These are phyloP conservation scores for Solanum sejunctum DNA, from an alignment of 257 asterid genomes.

Conservation along the genomic window DNA sequence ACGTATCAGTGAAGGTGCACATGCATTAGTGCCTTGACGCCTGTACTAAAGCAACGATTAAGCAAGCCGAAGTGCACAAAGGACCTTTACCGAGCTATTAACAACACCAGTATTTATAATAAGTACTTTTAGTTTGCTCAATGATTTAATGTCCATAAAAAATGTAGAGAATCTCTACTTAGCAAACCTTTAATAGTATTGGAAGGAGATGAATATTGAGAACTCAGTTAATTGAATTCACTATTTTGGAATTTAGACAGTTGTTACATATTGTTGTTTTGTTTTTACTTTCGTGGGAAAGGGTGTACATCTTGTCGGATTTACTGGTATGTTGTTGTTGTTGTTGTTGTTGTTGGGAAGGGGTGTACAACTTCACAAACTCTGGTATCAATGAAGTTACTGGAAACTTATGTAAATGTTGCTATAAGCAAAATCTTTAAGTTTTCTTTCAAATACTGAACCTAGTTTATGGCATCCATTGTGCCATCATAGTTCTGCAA, in stretches of 20 bases:
- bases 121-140: not conserved
- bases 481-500: not conserved
- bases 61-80: not conserved
- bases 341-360: no score
- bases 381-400: not conserved
- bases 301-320: no score
- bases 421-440: not conserved
- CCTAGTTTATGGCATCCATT: not conserved
- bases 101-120: not conserved
- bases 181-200: not conserved
- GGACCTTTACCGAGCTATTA: not conserved
- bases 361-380: not conserved
- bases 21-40: not conserved
- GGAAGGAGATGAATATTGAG: not conserved
- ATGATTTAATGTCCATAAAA: not conserved
- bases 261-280: not conserved
- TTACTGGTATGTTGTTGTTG: no score
- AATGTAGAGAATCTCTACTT: not conserved
- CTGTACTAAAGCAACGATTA: not conserved
- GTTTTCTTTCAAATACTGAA: not conserved
- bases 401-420: not conserved
- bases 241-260: not conserved
- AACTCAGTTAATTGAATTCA: not conserved
- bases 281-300: not conserved
- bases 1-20: not conserved